Base-by-base conservation (phyloP, 192 early-diverging fungal genomes). In the Gryganskiella cystojenkinii region DNA sequence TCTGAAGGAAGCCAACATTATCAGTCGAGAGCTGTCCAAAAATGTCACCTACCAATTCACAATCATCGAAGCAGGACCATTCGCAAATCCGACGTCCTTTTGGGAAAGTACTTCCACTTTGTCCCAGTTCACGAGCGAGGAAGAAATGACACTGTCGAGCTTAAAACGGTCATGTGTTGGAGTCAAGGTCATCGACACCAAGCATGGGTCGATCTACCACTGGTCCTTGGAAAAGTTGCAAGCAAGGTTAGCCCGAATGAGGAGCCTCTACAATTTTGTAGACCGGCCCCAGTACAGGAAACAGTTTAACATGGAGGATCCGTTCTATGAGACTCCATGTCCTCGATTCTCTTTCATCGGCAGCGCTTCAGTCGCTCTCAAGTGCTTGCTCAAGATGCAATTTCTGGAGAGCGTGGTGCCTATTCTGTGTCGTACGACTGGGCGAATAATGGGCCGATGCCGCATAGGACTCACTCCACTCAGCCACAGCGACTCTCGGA, bases 1-100 rank as follows among this genome's bases (percentile, higher is more conserved):
- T 27, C 69, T 98, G 49, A 97, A 97, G 74, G 94, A 97, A 67
- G 96, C 95, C 45, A 98, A 97, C 64, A 86, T 97, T 15, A 95
- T 95, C 31, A 85, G 91, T 68, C 87, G 89, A 52, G 96, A 98
- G 72, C 82, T 97, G n/a, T 82, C 80, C 8, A 95, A 92, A 46
- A 80, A 92, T 33, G 92, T 93, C 4, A 71, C 92, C 3, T 98
- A 94, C 81, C 95, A 96, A 67, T 92, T 95, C 64, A 88, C 90
- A 19, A 83, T 96, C 20, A 71, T 94, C 40, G 90, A 91, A 25
- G 88, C 88, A 30, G 88, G 81, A n/a, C 78, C 70, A 0, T 82
- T 83, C 11, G 80, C 81, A 17, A 84, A 85, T 43, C 83, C 83
- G 3, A 27, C 83, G 2, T 89, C 88, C 1, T 83, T 68, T 58